These are phyloP conservation scores for Paramecium caudatum DNA, from an alignment of 73 alveolate genomes.

Conservation along the genomic window DNA sequence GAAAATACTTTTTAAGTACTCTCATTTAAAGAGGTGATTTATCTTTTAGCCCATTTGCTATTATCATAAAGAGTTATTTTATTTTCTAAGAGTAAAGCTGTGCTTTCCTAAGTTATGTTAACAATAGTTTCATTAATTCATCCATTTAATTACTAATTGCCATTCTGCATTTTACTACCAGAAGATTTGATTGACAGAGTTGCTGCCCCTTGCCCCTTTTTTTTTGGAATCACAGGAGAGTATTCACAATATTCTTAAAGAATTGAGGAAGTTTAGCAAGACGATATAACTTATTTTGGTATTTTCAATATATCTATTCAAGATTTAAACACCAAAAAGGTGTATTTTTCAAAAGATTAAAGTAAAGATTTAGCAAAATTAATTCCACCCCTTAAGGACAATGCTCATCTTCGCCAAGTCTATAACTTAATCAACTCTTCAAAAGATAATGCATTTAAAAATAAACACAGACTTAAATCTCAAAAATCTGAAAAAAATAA, in stretches of 20 bases:
- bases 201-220: slow-evolving; percentile 36
- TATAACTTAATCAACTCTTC: neutral
- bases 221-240: slow-evolving; percentile 37
- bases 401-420: neutral
- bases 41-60: neutral
- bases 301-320: neutral
- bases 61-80: slow-evolving; percentile 22
- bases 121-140: neutral
- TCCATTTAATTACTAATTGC: slow-evolving; percentile 6
- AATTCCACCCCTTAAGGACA: neutral
- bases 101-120: slow-evolving; percentile 21
- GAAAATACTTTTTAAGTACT: neutral
- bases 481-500: neutral
- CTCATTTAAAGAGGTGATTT: slow-evolving; percentile 13
- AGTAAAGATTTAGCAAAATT: neutral
- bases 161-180: slow-evolving; percentile 1
- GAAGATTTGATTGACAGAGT: neutral
- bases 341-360: neutral
- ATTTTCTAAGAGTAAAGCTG: slow-evolving; percentile 12
- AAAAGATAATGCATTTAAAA: neutral
- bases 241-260: neutral
- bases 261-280: slow-evolving; percentile 11
- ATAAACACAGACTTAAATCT: neutral
- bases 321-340: neutral
- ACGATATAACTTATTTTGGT: slow-evolving; percentile 16